A percentile compares a stretch with the other conserved stretches of the same genome.
These are phyloP conservation scores for Aspergillus candidus DNA, from an alignment of 2,329 filamentous ascomycete species.

Conservation along the genomic window DNA sequence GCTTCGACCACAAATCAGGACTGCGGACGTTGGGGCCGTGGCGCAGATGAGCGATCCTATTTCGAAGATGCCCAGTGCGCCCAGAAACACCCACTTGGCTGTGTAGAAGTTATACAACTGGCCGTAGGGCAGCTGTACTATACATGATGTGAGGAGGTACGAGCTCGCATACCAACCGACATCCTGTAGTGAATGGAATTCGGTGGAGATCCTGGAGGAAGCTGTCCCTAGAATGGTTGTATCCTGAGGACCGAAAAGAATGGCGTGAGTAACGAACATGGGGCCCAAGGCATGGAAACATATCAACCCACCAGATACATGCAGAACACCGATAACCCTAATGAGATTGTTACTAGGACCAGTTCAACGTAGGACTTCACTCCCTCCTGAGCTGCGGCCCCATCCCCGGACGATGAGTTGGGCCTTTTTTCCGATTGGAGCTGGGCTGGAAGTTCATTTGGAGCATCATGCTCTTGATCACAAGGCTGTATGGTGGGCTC, in stretches of 20 bases:
- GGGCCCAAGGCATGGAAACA: no score
- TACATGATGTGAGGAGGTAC: conserved; percentile 40
- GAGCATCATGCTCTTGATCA: no score
- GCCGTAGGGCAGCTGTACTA: conserved; percentile 39
- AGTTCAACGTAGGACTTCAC: no score
- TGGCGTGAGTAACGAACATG: no score
- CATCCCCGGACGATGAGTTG: no score
- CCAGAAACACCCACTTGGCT: conserved; percentile 40
- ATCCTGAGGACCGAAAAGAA: conserved; percentile 18
- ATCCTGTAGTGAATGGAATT: conserved; percentile 43
- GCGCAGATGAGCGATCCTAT: conserved; percentile 38
- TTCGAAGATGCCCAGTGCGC: conserved; percentile 37
- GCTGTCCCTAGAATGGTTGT: conserved; percentile 44
- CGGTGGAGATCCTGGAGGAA: conserved; percentile 43
- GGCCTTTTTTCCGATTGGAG: no score
- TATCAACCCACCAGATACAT: no score
- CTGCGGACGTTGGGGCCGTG: conserved; percentile 31
- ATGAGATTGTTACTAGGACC: no score
- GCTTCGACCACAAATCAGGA: conserved; percentile 38
- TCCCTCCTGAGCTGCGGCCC: no score
- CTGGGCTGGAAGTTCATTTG: no score
- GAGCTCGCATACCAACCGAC: conserved; percentile 46
- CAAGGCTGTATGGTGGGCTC: no score
- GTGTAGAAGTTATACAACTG: conserved; percentile 40
- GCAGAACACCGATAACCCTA: no score